These are phyloP conservation scores for Solanum appendiculatum DNA, from an alignment of 257 asterid species.

Conservation along the genomic window DNA sequence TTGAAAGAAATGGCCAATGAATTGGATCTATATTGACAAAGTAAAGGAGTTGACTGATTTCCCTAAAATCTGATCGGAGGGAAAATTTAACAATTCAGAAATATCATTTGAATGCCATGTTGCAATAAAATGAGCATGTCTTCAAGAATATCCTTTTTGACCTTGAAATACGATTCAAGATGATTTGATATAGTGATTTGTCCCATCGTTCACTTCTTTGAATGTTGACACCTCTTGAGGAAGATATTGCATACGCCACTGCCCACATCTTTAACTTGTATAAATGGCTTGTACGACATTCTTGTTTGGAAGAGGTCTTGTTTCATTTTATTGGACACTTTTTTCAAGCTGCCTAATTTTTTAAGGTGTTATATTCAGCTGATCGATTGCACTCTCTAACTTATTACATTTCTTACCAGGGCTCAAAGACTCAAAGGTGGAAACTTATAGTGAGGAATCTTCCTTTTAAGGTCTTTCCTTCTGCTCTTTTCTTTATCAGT, in stretches of 20 bases:
- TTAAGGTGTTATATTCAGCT: background rate
- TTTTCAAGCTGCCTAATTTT: background rate
- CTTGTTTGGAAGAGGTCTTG: background rate
- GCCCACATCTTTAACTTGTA: background rate
- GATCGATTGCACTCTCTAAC: background rate
- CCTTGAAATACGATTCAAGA: background rate
- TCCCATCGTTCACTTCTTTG: background rate
- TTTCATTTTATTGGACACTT: background rate
- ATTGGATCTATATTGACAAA: background rate
- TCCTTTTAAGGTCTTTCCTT: conserved; percentile 73
- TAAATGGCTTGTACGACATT: background rate
- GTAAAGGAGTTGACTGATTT: background rate
- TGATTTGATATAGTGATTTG: background rate
- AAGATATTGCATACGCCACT: background rate
- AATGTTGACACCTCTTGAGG: background rate
- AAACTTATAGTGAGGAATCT: conserved; percentile 89
- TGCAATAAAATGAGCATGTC: background rate
- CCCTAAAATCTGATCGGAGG: background rate
- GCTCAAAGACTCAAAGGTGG: conserved; percentile 90
- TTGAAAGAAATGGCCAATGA: background rate
- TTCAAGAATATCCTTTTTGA: background rate
- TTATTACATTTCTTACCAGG: conserved; percentile 38
- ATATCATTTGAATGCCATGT: background rate
- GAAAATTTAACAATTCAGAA: background rate
- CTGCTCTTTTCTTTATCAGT: background rate